Conservation (phyloP, 2,329 filamentous ascomycete species). For the Diaporthe citri region DNA sequence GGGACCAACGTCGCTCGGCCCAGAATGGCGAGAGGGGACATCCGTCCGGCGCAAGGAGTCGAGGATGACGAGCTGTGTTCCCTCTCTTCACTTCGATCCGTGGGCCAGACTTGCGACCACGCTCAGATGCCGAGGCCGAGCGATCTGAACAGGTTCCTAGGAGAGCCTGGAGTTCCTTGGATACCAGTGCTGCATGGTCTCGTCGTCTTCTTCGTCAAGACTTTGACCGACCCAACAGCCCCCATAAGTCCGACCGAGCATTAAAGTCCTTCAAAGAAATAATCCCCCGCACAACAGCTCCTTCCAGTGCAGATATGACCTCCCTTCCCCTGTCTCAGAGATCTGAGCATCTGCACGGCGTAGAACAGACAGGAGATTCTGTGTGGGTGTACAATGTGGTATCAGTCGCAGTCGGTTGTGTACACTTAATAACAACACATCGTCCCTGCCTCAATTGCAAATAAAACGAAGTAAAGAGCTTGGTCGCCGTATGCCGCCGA, state of each 20-base stretch:
- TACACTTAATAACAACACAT: conserved; percentile 26
- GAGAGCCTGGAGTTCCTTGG: not conserved
- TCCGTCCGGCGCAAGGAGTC: conserved; percentile 17
- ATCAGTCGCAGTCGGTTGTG: conserved; percentile 27
- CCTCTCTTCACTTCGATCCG: conserved; percentile 27
- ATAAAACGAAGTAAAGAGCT: conserved; percentile 23
- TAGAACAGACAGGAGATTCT: conserved; percentile 25
- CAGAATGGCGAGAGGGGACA: not conserved
- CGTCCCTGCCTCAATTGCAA: conserved; percentile 4
- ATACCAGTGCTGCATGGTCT: not conserved
- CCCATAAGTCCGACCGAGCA: not conserved
- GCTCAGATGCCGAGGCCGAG: not conserved
- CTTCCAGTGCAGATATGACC: conserved; percentile 21
- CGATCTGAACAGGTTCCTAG: not conserved
- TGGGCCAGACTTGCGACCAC: conserved; percentile 14
- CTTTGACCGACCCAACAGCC: not conserved
- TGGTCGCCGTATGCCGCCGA: conserved; percentile 26
- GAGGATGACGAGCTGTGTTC: conserved; percentile 22
- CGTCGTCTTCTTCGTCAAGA: conserved; percentile 2
- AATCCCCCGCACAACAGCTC: conserved; percentile 11
- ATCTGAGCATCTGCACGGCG: conserved; percentile 34
- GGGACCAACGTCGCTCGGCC: not conserved
- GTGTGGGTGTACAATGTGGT: conserved; percentile 34
- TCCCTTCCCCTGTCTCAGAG: conserved; percentile 6
- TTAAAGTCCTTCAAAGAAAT: conserved; percentile 25